phyloP scores from a whole-genome alignment of 1,139 yeast species.

The Kodamaea fungicola region DNA sequence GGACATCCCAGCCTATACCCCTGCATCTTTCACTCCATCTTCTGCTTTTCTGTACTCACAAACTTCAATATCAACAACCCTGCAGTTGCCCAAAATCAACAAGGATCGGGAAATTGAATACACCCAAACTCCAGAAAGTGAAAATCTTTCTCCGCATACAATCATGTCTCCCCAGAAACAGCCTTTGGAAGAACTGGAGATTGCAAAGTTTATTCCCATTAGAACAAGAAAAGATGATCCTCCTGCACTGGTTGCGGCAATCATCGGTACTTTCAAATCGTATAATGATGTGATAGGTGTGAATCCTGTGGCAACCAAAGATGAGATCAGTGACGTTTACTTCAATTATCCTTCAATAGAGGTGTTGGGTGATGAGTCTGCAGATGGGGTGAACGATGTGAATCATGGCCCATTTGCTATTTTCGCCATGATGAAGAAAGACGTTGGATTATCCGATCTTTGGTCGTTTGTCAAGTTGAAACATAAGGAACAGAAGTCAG shows the following conservation, averaged over 20 bases:
- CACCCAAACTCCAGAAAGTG: not conserved
- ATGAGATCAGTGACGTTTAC: slow-evolving; percentile 38
- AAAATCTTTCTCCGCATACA: not conserved
- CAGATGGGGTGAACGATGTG: slow-evolving; percentile 16
- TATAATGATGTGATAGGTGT: slow-evolving; percentile 7
- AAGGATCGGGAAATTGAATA: slow-evolving; percentile 1
- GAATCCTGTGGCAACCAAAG: slow-evolving; percentile 8
- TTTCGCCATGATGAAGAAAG: slow-evolving; percentile 47
- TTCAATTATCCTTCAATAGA: slow-evolving; percentile 41
- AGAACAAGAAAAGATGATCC: slow-evolving; percentile 2
- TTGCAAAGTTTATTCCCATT: slow-evolving; percentile 5
- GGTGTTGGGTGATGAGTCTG: slow-evolving; percentile 28
- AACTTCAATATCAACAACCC: not conserved
- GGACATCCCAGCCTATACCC: not conserved
- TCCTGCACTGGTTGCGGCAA: slow-evolving; percentile 1
- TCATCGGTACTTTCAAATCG: slow-evolving; percentile 4
- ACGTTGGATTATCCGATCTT: slow-evolving; percentile 36
- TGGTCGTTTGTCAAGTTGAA: slow-evolving; percentile 27
- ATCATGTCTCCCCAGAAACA: not conserved
- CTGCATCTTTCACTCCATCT: not conserved
- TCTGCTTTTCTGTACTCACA: not conserved
- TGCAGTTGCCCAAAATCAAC: not conserved
- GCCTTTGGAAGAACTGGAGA: slow-evolving; percentile 3
- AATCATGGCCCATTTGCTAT: slow-evolving; percentile 51
- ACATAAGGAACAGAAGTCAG: slow-evolving; percentile 4